phyloP scores from a whole-genome alignment of 305 asterid genomes.

The Solanum chacoense region DNA sequence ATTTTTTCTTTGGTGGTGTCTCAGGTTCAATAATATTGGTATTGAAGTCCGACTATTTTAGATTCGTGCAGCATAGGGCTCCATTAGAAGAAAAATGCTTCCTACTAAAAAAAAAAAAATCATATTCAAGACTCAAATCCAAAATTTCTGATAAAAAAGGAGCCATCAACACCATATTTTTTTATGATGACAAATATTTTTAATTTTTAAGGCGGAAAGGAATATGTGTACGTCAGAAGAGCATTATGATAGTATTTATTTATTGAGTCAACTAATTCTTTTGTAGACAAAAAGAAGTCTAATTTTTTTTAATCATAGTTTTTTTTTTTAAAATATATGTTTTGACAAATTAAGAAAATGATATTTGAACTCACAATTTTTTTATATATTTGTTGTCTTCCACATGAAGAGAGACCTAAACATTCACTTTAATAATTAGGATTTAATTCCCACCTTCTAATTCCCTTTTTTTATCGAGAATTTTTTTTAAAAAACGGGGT shows the following conservation, averaged over 20 bases:
- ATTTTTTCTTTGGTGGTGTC: not conserved
- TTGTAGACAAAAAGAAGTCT: not conserved
- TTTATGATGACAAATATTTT: not conserved
- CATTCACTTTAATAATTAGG: not conserved
- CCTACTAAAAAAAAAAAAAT: too few relatives aligned
- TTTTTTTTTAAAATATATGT: not conserved
- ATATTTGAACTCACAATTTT: not conserved
- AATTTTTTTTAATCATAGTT: not conserved
- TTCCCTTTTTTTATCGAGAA: not conserved
- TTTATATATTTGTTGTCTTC: not conserved
- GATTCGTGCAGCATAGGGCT: fast-evolving
- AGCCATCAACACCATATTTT: not conserved
- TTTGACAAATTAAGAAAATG: not conserved
- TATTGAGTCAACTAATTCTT: not conserved
- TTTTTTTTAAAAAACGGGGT: too few relatives aligned
- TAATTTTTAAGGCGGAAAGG: not conserved
- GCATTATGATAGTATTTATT: not conserved
- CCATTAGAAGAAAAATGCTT: too few relatives aligned
- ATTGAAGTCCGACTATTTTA: too few relatives aligned
- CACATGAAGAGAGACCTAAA: not conserved
- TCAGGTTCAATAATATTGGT: not conserved
- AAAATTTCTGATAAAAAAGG: too few relatives aligned
- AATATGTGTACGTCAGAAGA: not conserved
- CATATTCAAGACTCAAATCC: too few relatives aligned
- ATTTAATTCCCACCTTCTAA: not conserved